These are phyloP conservation scores for Trichomonas vaginalis DNA, from an alignment of 208 protist genomes.

Conservation along the genomic window DNA sequence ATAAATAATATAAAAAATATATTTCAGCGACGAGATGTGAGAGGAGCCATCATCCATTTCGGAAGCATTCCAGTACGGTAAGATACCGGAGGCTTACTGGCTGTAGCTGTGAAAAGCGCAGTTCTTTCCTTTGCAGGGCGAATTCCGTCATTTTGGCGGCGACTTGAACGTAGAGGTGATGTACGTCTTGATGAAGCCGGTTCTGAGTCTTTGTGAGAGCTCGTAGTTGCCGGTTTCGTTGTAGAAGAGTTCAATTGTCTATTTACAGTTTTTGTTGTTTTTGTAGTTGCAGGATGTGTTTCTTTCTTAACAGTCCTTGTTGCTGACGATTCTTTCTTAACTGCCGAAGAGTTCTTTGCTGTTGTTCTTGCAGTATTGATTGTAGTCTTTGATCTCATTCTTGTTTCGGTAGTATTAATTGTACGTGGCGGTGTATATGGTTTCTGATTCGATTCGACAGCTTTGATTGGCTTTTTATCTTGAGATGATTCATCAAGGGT, in stretches of 20 bases:
- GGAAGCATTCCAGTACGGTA: background rate
- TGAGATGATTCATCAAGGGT: background rate
- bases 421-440: background rate
- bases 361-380: background rate
- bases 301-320: background rate
- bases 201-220: background rate
- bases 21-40: background rate
- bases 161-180: background rate
- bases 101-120: background rate
- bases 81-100: background rate
- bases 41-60: background rate
- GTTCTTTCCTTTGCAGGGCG: background rate
- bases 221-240: background rate
- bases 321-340: background rate
- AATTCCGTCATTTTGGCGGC: background rate
- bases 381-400: background rate
- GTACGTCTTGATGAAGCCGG: background rate
- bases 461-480: background rate
- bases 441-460: background rate
- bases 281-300: background rate
- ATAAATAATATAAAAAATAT: background rate
- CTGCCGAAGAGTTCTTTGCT: background rate
- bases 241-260: background rate
- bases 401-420: background rate
- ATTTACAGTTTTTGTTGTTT: background rate